phyloP scores from a whole-genome alignment of 257 asterid species.

The Primulina huaijiensis region DNA sequence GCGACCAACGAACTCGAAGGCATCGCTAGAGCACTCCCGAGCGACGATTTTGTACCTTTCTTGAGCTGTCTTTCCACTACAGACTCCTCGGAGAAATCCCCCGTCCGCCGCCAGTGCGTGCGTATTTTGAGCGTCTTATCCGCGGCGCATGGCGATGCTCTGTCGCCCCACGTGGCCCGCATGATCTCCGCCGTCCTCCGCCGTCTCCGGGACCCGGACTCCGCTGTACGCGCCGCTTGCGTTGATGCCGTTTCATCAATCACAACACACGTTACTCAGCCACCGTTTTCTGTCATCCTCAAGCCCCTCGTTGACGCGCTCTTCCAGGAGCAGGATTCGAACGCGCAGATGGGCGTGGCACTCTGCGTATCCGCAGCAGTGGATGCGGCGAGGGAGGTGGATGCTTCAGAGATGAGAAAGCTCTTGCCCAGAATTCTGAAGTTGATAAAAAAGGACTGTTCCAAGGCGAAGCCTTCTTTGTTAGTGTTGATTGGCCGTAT shows the following conservation, averaged over 20 bases:
- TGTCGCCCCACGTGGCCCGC: slow-evolving; percentile 60
- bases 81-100: slow-evolving; percentile 72
- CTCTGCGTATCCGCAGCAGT: slow-evolving; percentile 78
- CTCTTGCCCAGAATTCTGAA: slow-evolving; percentile 56
- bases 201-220: slow-evolving; percentile 80
- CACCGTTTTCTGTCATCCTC: slow-evolving; percentile 52
- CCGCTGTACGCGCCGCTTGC: slow-evolving; percentile 76
- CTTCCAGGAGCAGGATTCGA: slow-evolving; percentile 72
- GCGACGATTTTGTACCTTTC: slow-evolving; percentile 60
- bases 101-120: slow-evolving; percentile 89
- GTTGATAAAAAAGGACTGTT: slow-evolving; percentile 50
- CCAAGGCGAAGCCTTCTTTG: slow-evolving; percentile 65
- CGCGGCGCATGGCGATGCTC: slow-evolving; percentile 68
- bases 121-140: slow-evolving; percentile 63
- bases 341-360: slow-evolving; percentile 74
- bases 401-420: slow-evolving; percentile 53
- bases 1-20: slow-evolving; percentile 73
- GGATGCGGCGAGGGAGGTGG: slow-evolving; percentile 70
- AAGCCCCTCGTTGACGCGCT: slow-evolving; percentile 66
- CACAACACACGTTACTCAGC: slow-evolving; percentile 51
- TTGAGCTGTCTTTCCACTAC: slow-evolving; percentile 58
- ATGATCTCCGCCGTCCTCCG: slow-evolving; percentile 71
- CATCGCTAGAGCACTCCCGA: slow-evolving; percentile 50
- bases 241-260: slow-evolving; percentile 66
- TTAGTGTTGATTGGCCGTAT: slow-evolving; percentile 52